Evolutionary conservation across 768 basidiomycete species (phyloP), one percentile per base, ranked within the genome.

Genomic region (Plicaturopsis crispa): DNA sequence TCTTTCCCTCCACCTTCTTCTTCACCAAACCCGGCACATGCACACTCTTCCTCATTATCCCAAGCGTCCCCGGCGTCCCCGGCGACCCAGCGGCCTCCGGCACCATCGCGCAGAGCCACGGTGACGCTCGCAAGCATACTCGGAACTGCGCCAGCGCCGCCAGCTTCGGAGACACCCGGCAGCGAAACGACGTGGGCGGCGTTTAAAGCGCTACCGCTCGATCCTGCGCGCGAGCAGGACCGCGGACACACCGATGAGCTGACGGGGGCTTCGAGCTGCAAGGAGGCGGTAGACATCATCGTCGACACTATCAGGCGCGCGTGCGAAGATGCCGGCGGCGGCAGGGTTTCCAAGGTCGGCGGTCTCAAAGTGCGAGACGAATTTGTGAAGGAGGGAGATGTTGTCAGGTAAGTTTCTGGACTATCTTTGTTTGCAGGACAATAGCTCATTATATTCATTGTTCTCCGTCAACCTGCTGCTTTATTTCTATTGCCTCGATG

Each of bases 201-300:
- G 10, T 89, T 90, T 65, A 89, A 89, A 53, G 80, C 77, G 24
- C 63, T 91, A 31, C 84, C 84, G 0, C 73, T 87, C 33, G 82
- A 85, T 50, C 76, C 76, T 22, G 66, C 75, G 11, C 62, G 56
- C 23, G 47, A 60, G 18, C 66, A 74, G 31, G 54, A 60, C 19
- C 59, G 70, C 32, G 49, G 55, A 36, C 71, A 74, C 47, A 67
- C 72, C 14, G 78, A 84, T 38, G 79, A 83, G 45, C 60, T 82
- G 34, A 63, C 69, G 7, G 64, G 65, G 13, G 84, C 81, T 7
- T 59, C 60, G 31, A 85, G 70, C 24, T 93, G 92, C 61, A 69
- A 75, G 49, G 84, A 90, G 52, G 83, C 80, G 1, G 84, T 79
- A 4, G 78, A 84, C 31, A 50, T 80, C 45, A 80, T 92, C 44